These are phyloP conservation scores for Sonneratia alba DNA, from an alignment of 345 rosid genomes.

Conservation along the genomic window DNA sequence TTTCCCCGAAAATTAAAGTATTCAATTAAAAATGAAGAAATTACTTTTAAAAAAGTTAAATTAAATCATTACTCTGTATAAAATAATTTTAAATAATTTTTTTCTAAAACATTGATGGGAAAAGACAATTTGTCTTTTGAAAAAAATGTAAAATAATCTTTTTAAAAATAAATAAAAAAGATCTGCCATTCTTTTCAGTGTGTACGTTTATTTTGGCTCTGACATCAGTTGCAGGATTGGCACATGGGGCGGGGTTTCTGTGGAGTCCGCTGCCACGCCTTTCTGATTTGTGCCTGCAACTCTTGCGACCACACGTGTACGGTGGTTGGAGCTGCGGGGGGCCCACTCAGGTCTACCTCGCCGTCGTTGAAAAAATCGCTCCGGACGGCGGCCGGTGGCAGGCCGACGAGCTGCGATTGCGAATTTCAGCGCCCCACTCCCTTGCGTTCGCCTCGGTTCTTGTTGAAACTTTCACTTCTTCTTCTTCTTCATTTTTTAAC, in stretches of 20 bases:
- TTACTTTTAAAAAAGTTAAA: not conserved
- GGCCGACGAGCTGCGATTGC: not conserved
- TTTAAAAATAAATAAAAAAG: no score
- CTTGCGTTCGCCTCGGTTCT: no score
- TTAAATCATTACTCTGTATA: no score
- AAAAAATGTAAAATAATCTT: no score
- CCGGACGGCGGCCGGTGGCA: no score
- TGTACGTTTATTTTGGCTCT: not conserved
- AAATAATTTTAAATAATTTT: no score
- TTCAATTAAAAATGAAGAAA: not conserved
- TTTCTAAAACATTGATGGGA: no score
- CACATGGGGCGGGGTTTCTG: slow-evolving; percentile 8
- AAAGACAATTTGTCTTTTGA: no score
- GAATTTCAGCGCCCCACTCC: no score
- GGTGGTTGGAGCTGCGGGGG: not conserved
- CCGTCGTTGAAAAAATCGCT: no score
- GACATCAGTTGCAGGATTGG: not conserved
- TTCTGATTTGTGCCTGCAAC: slow-evolving; percentile 8
- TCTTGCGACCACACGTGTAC: slow-evolving; percentile 4
- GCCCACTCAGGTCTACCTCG: not conserved
- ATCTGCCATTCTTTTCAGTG: not conserved
- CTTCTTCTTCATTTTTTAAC: not conserved
- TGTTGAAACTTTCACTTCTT: no score
- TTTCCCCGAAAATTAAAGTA: not conserved
- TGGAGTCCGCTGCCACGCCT: slow-evolving; percentile 5